Percentiles rank a stretch among this genome's conserved stretches.
These are phyloP conservation scores for Haplosporangium gracile DNA, from an alignment of 192 early-diverging fungal species.

Conservation along the genomic window DNA sequence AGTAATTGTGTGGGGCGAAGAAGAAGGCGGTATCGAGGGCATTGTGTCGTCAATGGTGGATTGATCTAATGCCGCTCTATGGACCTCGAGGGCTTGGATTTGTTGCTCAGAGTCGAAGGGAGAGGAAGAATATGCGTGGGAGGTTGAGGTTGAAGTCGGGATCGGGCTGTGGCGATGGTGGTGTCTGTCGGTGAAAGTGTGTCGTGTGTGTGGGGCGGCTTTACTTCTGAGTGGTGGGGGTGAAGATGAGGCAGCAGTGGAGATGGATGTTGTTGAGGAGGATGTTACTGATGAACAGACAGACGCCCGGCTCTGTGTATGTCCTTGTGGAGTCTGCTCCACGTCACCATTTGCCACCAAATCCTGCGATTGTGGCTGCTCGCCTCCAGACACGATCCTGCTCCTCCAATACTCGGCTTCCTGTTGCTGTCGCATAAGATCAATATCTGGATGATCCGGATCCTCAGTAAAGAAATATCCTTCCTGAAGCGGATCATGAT, in stretches of 20 bases:
- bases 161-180: not conserved
- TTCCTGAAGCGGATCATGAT: not conserved
- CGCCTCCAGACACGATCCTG: too few species aligned
- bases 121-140: not conserved
- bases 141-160: not conserved
- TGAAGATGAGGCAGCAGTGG: not conserved
- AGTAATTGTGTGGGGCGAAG: not conserved
- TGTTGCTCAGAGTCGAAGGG: not conserved
- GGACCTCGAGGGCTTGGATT: not conserved
- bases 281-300: not conserved
- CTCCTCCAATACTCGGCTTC: not conserved
- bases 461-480: slow-evolving; percentile 12
- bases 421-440: not conserved
- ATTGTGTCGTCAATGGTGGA: not conserved
- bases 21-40: not conserved
- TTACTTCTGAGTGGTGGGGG: not conserved
- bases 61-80: not conserved
- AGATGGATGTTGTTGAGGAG: not conserved
- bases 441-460: not conserved
- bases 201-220: not conserved
- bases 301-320: not conserved
- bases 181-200: not conserved
- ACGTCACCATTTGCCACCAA: not conserved
- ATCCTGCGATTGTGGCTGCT: too few species aligned
- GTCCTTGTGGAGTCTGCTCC: not conserved